Evolutionary conservation across 2,329 filamentous ascomycete genomes (phyloP).

Genomic region (Xylariomycetidae sp.): DNA sequence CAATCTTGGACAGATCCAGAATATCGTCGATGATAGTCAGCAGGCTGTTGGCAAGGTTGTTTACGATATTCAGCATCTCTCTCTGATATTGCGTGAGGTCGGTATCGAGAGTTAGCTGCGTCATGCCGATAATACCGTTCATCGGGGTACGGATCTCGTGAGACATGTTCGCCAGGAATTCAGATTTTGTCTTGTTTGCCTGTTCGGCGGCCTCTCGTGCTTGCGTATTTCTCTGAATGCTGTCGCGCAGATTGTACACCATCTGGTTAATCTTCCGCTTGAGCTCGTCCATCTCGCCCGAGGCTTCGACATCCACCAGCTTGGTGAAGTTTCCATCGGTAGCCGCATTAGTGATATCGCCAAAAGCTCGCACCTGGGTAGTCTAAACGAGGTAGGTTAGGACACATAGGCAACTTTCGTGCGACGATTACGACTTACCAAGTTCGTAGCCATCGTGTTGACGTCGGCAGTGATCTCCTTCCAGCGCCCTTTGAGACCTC

Average conservation of each 20-base stretch:
- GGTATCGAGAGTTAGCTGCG: slow-evolving; percentile 90
- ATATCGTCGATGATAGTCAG: slow-evolving; percentile 94
- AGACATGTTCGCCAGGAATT: slow-evolving; percentile 98
- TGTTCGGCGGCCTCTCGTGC: slow-evolving; percentile 93
- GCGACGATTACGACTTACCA: slow-evolving; percentile 38
- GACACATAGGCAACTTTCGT: not conserved
- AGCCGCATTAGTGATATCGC: slow-evolving; percentile 95
- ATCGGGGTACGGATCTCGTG: slow-evolving; percentile 97
- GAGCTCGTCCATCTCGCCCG: slow-evolving; percentile 97
- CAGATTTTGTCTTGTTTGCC: slow-evolving; percentile 96
- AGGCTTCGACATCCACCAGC: slow-evolving; percentile 92
- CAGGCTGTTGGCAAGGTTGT: slow-evolving; percentile 92
- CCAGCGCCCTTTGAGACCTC: slow-evolving; percentile 89
- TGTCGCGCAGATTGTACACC: slow-evolving; percentile 92
- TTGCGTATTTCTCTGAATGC: slow-evolving; percentile 93
- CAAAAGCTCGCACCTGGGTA: slow-evolving; percentile 95
- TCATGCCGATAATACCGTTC: slow-evolving; percentile 98
- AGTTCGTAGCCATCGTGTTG: slow-evolving; percentile 79
- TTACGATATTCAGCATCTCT: slow-evolving; percentile 98
- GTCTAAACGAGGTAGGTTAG: slow-evolving; percentile 52
- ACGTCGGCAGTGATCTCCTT: slow-evolving; percentile 97
- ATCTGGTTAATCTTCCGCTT: slow-evolving; percentile 99
- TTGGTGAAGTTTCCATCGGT: slow-evolving; percentile 97
- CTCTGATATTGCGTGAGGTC: slow-evolving; percentile 91
- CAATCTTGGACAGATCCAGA: slow-evolving; percentile 73